Conservation (phyloP, 306 rosid species). For the Acmispon strigosus region DNA sequence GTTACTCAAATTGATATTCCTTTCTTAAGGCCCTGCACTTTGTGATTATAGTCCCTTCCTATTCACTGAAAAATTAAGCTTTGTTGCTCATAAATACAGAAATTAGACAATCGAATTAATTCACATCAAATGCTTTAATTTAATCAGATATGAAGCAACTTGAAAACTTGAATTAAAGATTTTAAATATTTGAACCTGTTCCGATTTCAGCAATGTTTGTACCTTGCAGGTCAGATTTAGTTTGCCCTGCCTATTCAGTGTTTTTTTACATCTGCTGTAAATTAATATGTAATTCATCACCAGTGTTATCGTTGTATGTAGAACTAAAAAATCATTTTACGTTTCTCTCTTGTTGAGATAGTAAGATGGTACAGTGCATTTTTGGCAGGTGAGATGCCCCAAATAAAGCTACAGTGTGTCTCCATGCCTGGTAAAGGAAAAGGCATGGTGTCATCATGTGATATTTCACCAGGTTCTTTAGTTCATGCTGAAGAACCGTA, state of each 20-base stretch:
- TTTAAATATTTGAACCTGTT: neutral
- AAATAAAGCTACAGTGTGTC: slow-evolving; percentile 45
- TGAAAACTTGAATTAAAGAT: neutral
- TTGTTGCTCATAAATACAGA: neutral
- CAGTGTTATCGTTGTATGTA: neutral
- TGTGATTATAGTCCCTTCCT: neutral
- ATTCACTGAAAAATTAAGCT: neutral
- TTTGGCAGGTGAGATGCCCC: slow-evolving; percentile 56
- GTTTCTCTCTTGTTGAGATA: slow-evolving; percentile 8
- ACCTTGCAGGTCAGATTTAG: neutral
- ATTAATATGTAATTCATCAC: neutral
- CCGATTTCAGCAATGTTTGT: neutral
- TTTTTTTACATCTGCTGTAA: neutral
- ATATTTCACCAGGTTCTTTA: slow-evolving; percentile 58
- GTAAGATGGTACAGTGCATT: slow-evolving; percentile 23
- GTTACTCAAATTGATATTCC: neutral
- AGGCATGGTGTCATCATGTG: slow-evolving; percentile 53
- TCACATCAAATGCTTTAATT: neutral
- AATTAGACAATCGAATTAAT: neutral
- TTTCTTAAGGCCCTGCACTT: neutral
- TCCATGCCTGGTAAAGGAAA: slow-evolving; percentile 54
- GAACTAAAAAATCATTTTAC: neutral
- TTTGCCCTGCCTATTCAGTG: neutral
- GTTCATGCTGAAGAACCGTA: slow-evolving; percentile 76
- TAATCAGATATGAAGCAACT: neutral